phyloP scores from a whole-genome alignment of 176 grass and related monocot species.

The Bonia amplexicaulis region DNA sequence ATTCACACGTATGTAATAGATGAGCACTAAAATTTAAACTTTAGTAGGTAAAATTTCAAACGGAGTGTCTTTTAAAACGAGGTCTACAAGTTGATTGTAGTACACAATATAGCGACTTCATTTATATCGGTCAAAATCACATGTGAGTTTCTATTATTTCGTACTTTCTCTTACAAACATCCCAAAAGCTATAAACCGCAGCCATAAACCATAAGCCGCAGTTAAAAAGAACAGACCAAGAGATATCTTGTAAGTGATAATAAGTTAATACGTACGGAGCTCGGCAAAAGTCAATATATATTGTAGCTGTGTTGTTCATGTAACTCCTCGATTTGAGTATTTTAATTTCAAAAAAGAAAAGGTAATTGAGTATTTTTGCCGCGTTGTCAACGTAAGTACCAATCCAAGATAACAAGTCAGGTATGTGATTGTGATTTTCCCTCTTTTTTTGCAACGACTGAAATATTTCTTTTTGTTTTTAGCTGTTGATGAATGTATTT shows the following conservation, averaged over 20 bases:
- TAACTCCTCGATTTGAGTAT: neutral
- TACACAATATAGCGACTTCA: too few relatives aligned
- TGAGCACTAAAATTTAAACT: too few relatives aligned
- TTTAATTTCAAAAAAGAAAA: neutral
- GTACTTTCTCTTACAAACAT: too few relatives aligned
- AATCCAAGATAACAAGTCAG: neutral
- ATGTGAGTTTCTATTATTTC: too few relatives aligned
- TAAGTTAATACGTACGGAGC: neutral
- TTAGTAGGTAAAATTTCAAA: too few relatives aligned
- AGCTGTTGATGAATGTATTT: neutral
- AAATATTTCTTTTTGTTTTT: neutral
- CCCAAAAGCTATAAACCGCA: too few relatives aligned
- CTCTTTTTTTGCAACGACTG: neutral
- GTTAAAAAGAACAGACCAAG: too few relatives aligned
- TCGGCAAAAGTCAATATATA: neutral
- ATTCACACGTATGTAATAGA: accelerated
- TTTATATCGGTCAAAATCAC: too few relatives aligned
- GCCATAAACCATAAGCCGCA: too few relatives aligned
- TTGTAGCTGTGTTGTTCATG: neutral
- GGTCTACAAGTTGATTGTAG: too few relatives aligned
- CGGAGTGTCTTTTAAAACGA: too few relatives aligned
- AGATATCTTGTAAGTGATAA: neutral
- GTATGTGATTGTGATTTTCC: neutral
- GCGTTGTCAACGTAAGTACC: neutral
- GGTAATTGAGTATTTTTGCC: neutral